Conservation (phyloP, 306 rosid species). For the Parietaria judaica region DNA sequence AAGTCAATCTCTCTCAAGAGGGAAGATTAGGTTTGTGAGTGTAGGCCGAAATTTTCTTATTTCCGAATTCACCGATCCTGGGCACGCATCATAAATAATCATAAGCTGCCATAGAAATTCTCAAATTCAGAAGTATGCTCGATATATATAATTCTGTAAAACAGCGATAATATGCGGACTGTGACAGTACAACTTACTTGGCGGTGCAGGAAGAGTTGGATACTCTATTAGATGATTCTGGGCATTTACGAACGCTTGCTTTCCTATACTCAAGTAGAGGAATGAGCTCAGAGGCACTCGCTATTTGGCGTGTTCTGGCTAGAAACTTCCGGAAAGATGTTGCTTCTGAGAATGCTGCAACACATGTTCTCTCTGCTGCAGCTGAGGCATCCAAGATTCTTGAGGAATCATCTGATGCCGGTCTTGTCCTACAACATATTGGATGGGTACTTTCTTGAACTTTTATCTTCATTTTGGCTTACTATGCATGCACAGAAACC, state of each 20-base stretch:
- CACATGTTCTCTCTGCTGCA: slow-evolving; percentile 53
- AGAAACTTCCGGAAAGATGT: slow-evolving; percentile 82
- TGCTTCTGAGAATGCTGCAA: slow-evolving; percentile 29
- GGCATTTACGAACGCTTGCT: slow-evolving; percentile 91
- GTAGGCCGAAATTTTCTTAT: too few relatives aligned
- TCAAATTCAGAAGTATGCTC: slow-evolving; percentile 1
- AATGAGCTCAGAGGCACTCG: slow-evolving; percentile 85
- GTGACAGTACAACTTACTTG: slow-evolving; percentile 44
- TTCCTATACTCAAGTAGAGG: slow-evolving; percentile 90
- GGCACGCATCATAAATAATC: background rate
- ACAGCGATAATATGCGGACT: slow-evolving; percentile 37
- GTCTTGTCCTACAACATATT: slow-evolving; percentile 83
- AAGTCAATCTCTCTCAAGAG: too few relatives aligned
- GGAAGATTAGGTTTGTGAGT: too few relatives aligned
- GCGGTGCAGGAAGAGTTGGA: slow-evolving; percentile 95
- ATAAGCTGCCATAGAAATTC: background rate
- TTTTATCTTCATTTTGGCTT: background rate
- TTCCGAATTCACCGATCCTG: too few relatives aligned
- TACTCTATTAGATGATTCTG: slow-evolving; percentile 73
- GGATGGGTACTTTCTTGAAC: slow-evolving; percentile 67
- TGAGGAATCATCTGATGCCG: slow-evolving; percentile 75
- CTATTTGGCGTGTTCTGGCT: slow-evolving; percentile 82
- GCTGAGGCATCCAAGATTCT: slow-evolving; percentile 92
- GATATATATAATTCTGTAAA: slow-evolving; percentile 21
- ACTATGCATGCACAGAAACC: background rate